Evolutionary conservation across 192 early-diverging fungal species (phyloP), one percentile per base, ranked within the genome.

Genomic region (Kappamyces sp.): DNA sequence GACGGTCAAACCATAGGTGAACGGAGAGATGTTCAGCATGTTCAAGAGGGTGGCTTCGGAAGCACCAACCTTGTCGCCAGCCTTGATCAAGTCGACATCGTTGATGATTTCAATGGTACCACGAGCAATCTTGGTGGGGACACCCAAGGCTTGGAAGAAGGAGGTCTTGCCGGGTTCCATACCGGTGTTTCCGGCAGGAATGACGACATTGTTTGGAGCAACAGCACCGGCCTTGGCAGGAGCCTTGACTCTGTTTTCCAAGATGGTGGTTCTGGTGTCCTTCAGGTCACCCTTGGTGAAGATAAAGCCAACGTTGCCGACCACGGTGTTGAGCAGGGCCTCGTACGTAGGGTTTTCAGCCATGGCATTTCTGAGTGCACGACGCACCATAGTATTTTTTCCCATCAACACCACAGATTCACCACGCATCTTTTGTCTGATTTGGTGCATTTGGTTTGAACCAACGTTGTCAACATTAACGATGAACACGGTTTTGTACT

Each of bases 391-490:
- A 74, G 96, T 97, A 90, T 99, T 99, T 88, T 99, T 99, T 67
- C 94, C 96, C 96, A 99, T 99, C 57, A 99, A 87, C 47, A 99
- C 84, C 71, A 84, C 88, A 62, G 83, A 92, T 40, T 87, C 72
- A 52, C 90, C 89, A 76, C 96, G 93, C 73, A 99, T 86, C 51
- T 84, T 65, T 32, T 68, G 41, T 70, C 78, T 71, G 71, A 96
- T 90, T 68, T 94, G 86, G 85, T 99, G 96, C 94, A 99, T 97
- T 81, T 99, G 96, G 88, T 97, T 96, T 71, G 90, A 93, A 70
- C 93, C 91, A 81, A 99, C 96, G 88, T 99, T 99, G 87, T 99
- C 96, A 55, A 99, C 96, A 69, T 93, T 93, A 80, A 97, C 93
- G 78, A 99, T 84, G 86, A 99, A 99, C 74, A 99, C 92, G 79